phyloP scores from a whole-genome alignment of 352 stramenopile species.

The Phytophthora ohioensis region DNA sequence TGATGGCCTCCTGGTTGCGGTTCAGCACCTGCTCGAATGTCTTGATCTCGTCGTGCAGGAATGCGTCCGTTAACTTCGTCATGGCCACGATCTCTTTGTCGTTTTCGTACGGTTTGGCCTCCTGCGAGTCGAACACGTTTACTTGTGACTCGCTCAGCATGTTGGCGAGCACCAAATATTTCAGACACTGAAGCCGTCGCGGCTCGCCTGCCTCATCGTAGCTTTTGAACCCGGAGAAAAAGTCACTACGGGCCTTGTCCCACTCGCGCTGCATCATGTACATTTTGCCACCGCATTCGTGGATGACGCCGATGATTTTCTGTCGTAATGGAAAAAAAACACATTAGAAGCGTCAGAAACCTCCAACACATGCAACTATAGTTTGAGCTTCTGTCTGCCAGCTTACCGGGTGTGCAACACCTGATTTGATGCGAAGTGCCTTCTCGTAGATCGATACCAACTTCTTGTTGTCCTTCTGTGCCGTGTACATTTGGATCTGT shows the following conservation, averaged over 20 bases:
- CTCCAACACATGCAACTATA: too few species aligned
- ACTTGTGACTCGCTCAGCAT: constrained; percentile 96
- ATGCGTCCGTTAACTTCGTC: constrained; percentile 95
- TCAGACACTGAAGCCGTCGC: constrained; percentile 92
- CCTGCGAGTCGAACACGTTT: constrained; percentile 96
- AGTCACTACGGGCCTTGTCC: constrained; percentile 93
- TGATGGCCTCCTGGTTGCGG: constrained; percentile 89
- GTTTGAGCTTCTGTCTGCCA: background rate
- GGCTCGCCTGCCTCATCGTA: constrained; percentile 97
- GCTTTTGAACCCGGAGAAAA: constrained; percentile 97
- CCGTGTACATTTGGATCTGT: constrained; percentile 94
- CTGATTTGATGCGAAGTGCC: constrained; percentile 89
- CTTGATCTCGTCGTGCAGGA: constrained; percentile 96
- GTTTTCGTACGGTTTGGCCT: constrained; percentile 93
- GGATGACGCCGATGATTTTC: constrained; percentile 95
- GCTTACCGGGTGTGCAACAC: constrained; percentile 86
- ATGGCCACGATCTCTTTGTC: constrained; percentile 96
- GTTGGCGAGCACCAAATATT: constrained; percentile 95
- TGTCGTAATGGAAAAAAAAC: constrained; percentile 29
- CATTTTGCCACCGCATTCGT: constrained; percentile 97
- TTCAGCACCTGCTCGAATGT: constrained; percentile 94
- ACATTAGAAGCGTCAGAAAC: background rate
- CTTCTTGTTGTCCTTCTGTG: constrained; percentile 95
- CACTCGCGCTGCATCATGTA: constrained; percentile 96
- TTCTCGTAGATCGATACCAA: constrained; percentile 94